phyloP scores from a whole-genome alignment of 116 monocot species.

The Zostera marina region DNA sequence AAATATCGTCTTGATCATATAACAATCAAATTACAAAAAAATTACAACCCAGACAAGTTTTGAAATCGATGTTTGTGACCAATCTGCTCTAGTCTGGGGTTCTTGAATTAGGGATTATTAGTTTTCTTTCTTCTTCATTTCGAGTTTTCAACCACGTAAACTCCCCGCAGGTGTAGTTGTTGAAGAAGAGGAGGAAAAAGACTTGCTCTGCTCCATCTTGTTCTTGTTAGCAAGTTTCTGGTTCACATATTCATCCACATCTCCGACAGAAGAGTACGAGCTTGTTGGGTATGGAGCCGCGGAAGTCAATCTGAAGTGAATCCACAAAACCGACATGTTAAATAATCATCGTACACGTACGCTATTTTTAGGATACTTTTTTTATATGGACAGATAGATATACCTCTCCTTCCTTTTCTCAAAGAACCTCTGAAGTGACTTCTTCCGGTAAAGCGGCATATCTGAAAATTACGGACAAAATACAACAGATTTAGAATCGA shows the following conservation, averaged over 20 bases:
- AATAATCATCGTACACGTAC: background rate
- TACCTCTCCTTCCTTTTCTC: conserved; percentile 42
- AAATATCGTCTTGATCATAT: no score
- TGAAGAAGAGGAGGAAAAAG: background rate
- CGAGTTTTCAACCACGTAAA: no score
- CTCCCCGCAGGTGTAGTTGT: no score
- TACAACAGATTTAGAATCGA: background rate
- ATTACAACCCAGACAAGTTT: no score
- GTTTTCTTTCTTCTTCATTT: no score
- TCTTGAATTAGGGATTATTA: no score
- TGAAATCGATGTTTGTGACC: no score
- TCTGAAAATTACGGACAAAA: conserved; percentile 10
- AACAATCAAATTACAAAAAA: no score
- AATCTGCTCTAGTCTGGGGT: no score
- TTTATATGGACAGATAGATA: no score
- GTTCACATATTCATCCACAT: background rate
- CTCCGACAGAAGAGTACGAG: background rate
- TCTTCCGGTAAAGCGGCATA: conserved; percentile 26
- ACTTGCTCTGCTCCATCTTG: background rate
- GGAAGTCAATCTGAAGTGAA: background rate
- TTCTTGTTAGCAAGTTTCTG: background rate
- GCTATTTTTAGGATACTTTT: no score
- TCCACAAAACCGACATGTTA: background rate
- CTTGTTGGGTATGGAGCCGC: background rate
- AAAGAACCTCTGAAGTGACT: conserved; percentile 45